Evolutionary conservation across 2,329 filamentous ascomycete genomes (phyloP), one percentile per base, ranked within the genome.

Genomic region (Ceratocystis harringtonii): DNA sequence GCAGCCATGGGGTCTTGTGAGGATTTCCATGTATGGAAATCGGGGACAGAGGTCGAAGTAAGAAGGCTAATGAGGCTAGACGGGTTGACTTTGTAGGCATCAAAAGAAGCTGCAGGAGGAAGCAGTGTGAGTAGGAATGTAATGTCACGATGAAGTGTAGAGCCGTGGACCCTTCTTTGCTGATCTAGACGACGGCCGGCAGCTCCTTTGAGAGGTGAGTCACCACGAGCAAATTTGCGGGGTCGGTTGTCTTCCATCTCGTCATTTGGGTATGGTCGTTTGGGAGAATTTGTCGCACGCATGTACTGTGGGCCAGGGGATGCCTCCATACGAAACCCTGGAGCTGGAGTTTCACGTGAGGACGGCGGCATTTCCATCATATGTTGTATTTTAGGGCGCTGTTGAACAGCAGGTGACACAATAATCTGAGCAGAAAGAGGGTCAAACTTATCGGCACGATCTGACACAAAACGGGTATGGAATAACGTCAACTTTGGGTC

Each of bases 191-290:
- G 86, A 65, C 92, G 86, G 30, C 90, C 90, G 45, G 92, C 90
- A 1, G 90, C 89, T 15, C 90, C 90, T 74, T 97, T 99, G 45
- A 97, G 80, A 0, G 95, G 94, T 4, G 92, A 97, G 66, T 89
- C 91, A n/a, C 88, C 92, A 57, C 95, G 85, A 61, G 87, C 83
- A 63, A 96, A 81, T 74, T 97, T 96, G 70, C 92, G 89, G 0
- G 91, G 90, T 22, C 89, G 87, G 69, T 84, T 84, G 45, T 81
- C 77, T 68, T 87, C 86, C 45, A 90, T 87, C 50, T 96, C 91
- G 67, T 92, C 89, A 10, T 74, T 69, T 1, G 81, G 82, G 48
- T 85, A 81, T 0, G 86, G 80, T 55, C 86, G 79, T 72, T 85
- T 85, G 1, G 83, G 82, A 1, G 82, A 85, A 65, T 81, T 79